Evolutionary conservation across 1,284 basidiomycete genomes (phyloP), one percentile per base, ranked within the genome.

Genomic region (Fomitopsis palustris): DNA sequence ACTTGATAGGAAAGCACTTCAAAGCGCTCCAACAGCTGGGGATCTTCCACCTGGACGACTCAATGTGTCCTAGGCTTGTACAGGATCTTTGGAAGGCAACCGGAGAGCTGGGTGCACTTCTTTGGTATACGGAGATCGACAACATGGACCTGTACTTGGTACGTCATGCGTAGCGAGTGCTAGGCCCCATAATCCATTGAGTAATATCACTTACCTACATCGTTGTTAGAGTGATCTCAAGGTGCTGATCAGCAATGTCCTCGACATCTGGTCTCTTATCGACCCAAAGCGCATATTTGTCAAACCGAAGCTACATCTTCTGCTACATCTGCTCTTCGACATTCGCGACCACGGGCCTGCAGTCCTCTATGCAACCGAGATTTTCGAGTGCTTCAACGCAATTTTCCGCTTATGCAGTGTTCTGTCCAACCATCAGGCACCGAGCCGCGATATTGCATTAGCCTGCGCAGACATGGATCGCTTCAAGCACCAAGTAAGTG

Each of bases 311-410:
- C 63, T 70, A 19, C 69, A 71, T 51, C 10, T 71, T 3, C 31
- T 49, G 7, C 25, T 33, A 3, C 47, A 71, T 51, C 56, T 66
- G 1, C 38, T 58, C 1, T 39, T 52, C 7, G 62, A 69, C 41
- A 60, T 70, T 17, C 54, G 47, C 2, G 53, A 57, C 2, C 62
- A 63, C 51, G 67, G 66, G 0, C 66, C 68, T 3, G 56, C 63
- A 1, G 47, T 62, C 12, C 45, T 62, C 7, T 66, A 52, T 35
- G 61, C 66, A 1, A 81, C 78, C 0, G 79, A 81, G 54, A 67
- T 59, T 0, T 81, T 80, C 58, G 77, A 81, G 62, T 77, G 75
- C 2, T 81, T 71, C 67, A 81, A 81, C 65, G 74, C 74, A 2
- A 66, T 81, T 6, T 78, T 81, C 21, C 69, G 75, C 0, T 58